Percentiles rank a stretch among this genome's conserved stretches.
These are phyloP conservation scores for Rhodotorula sp. DNA, from an alignment of 1,284 basidiomycete genomes.

Conservation along the genomic window DNA sequence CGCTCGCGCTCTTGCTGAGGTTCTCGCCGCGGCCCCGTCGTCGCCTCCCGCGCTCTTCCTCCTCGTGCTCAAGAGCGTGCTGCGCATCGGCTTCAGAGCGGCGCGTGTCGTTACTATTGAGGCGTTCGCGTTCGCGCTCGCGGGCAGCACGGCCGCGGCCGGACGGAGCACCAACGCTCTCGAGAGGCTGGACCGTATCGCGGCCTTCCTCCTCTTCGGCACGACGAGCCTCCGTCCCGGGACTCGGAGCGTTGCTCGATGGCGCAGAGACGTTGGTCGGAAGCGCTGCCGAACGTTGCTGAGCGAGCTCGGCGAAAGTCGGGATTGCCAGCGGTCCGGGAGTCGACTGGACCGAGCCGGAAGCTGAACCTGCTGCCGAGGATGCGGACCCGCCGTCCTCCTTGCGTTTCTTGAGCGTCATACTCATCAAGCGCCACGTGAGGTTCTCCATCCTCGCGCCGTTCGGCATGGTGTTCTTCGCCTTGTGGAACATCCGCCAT, in stretches of 20 bases:
- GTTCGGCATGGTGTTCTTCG: constrained; percentile 81
- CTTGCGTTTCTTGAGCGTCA: constrained; percentile 77
- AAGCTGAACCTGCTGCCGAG: not conserved
- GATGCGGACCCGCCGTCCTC: constrained; percentile 35
- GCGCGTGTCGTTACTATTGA: not conserved
- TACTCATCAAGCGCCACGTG: constrained; percentile 97
- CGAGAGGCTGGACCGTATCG: constrained; percentile 9
- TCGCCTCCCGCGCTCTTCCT: constrained; percentile 13
- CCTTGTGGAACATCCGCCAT: constrained; percentile 93
- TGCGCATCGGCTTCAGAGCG: not conserved
- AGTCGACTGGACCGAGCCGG: constrained; percentile 1
- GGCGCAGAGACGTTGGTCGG: constrained; percentile 1
- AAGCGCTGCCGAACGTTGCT: not conserved
- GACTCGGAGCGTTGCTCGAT: constrained; percentile 8
- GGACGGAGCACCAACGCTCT: not conserved
- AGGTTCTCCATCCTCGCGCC: constrained; percentile 95
- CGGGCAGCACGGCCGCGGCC: constrained; percentile 1
- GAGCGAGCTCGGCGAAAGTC: constrained; percentile 18
- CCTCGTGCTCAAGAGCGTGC: constrained; percentile 5
- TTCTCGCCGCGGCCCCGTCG: constrained; percentile 48
- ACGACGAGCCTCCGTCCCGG: not conserved
- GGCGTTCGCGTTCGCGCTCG: constrained; percentile 10
- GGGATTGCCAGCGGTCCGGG: constrained; percentile 1
- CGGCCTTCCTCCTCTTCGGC: constrained; percentile 10
- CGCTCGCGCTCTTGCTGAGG: constrained; percentile 34